phyloP scores from a whole-genome alignment of 1,284 basidiomycete genomes.

The Gymnopus androsaceus region DNA sequence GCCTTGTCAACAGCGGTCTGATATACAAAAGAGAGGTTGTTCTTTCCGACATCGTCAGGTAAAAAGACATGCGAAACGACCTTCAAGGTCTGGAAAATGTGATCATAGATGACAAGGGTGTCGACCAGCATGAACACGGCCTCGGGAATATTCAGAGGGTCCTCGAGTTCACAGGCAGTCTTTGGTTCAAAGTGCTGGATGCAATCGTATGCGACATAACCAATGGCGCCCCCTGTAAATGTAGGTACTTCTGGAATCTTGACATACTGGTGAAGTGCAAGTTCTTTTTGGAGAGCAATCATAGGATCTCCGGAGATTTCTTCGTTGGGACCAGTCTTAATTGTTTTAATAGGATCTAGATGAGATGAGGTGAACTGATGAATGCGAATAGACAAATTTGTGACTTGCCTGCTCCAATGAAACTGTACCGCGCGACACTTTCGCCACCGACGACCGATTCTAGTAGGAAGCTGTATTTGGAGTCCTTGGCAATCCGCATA shows the following conservation, averaged over 20 bases:
- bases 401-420: conserved; percentile 87
- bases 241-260: conserved; percentile 90
- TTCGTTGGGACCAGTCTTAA: conserved; percentile 86
- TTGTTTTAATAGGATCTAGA: conserved; percentile 88
- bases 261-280: conserved; percentile 87
- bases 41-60: conserved; percentile 63
- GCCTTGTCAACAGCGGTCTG: conserved; percentile 81
- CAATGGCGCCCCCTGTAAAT: conserved; percentile 97
- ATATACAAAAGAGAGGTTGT: conserved; percentile 78
- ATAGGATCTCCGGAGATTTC: conserved; percentile 89
- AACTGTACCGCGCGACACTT: conserved; percentile 91
- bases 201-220: conserved; percentile 96
- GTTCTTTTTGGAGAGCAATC: conserved; percentile 81
- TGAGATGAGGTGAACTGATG: conserved; percentile 10
- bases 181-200: conserved; percentile 97
- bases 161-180: conserved; percentile 73
- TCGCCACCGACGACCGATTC: conserved; percentile 93
- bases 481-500: conserved; percentile 89
- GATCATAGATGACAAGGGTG: conserved; percentile 94
- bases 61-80: conserved; percentile 95
- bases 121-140: conserved; percentile 97
- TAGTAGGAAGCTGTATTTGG: conserved; percentile 89
- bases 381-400: neutral
- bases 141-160: conserved; percentile 87
- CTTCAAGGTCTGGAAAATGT: conserved; percentile 93